phyloP scores from a whole-genome alignment of 139 green algal genomes.

The Chlorella sp. region DNA sequence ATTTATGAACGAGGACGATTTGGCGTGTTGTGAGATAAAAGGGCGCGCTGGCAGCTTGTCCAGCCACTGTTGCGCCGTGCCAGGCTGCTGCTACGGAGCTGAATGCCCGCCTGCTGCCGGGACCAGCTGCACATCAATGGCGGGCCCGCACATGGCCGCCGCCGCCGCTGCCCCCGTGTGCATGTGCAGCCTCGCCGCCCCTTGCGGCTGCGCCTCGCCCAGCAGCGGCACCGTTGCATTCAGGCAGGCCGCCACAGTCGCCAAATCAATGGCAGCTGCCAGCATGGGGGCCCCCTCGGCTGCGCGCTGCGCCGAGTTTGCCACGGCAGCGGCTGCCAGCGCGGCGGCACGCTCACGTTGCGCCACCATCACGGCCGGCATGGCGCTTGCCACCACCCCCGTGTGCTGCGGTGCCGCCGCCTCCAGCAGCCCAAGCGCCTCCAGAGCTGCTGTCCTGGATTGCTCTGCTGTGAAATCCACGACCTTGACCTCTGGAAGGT shows the following conservation, averaged over 20 bases:
- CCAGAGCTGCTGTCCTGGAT: background rate
- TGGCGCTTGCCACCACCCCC: background rate
- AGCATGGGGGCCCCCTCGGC: slow-evolving; percentile 1
- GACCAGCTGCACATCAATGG: background rate
- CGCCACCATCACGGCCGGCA: background rate
- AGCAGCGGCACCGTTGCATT: background rate
- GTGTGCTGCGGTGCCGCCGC: background rate
- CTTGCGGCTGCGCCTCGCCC: background rate
- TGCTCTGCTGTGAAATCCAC: background rate
- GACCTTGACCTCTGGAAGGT: slow-evolving; percentile 1
- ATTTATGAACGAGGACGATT: no score
- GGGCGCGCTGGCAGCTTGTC: background rate
- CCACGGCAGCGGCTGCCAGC: background rate
- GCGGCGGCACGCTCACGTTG: background rate
- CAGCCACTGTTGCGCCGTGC: background rate
- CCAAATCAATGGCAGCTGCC: slow-evolving; percentile 2
- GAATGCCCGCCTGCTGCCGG: background rate
- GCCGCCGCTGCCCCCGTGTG: background rate
- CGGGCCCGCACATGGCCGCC: background rate
- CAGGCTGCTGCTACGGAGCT: background rate
- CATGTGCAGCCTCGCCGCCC: no score
- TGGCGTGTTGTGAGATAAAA: no score
- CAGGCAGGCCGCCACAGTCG: background rate
- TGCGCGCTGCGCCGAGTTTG: background rate
- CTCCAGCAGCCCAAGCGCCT: slow-evolving; percentile 10